These are phyloP conservation scores for Phytophthora pistaciae DNA, from an alignment of 352 stramenopile genomes.

Conservation along the genomic window DNA sequence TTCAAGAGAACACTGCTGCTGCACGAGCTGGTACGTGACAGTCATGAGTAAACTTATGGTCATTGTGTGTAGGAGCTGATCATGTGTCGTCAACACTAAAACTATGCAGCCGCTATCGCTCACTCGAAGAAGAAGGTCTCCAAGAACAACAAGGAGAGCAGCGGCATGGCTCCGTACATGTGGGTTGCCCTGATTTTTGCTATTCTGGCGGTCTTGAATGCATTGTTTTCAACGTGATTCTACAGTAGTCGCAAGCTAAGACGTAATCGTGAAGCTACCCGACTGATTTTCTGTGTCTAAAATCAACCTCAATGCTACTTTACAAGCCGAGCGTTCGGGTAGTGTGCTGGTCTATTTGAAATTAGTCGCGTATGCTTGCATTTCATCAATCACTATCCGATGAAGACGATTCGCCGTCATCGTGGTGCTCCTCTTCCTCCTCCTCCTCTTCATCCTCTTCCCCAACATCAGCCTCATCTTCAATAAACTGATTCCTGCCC, in stretches of 20 bases:
- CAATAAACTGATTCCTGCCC: conserved; percentile 70
- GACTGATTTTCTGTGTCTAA: not conserved
- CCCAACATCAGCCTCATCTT: conserved; percentile 82
- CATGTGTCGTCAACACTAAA: not conserved
- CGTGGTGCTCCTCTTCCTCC: conserved; percentile 37
- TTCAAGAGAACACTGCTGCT: conserved; percentile 54
- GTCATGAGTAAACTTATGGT: not conserved
- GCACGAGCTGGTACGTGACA: conserved; percentile 58
- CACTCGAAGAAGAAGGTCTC: conserved; percentile 73
- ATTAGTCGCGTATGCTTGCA: conserved; percentile 1
- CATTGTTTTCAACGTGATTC: conserved; percentile 33
- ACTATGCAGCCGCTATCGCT: conserved; percentile 62
- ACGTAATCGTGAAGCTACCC: not conserved
- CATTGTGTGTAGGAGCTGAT: not conserved
- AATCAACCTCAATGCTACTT: too few species aligned
- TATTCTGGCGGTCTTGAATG: conserved; percentile 45
- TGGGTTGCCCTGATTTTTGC: conserved; percentile 55
- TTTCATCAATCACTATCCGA: conserved; percentile 39
- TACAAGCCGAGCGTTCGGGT: too few species aligned
- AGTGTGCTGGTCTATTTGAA: conserved; percentile 14
- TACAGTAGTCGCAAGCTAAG: not conserved
- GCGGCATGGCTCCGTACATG: conserved; percentile 39
- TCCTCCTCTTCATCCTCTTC: conserved; percentile 60
- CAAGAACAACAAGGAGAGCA: conserved; percentile 47
- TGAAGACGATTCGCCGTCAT: conserved; percentile 24